Base-by-base conservation (phyloP, 768 basidiomycete species). In the Exidia glandulosa region DNA sequence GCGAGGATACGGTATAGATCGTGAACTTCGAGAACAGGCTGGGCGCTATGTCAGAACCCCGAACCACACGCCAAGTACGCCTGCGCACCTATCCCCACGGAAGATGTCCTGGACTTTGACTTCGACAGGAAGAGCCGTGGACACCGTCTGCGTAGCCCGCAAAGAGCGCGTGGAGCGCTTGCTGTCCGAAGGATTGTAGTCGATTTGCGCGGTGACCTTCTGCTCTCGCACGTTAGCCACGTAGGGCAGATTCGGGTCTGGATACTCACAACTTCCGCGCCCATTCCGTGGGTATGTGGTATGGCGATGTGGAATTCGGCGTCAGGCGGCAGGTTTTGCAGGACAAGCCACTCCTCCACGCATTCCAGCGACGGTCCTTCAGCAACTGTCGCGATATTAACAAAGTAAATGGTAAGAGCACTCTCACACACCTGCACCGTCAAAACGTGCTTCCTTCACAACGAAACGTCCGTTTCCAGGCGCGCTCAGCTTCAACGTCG, bases 91-190 rank as follows among this genome's bases (percentile, higher is more conserved):
- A 59, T 82, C 77, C 30, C 87, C 87, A 25, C 95, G 84, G 77
- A 98, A 97, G 72, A 92, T 94, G 69, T 99, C 96, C 72, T 97
- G 90, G 0, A 98, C 95, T 60, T 94, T 96, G 60, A 97, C 89
- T 2, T 88, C 83, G 48, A 99, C 77, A 0, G 95, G 94, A 3
- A 97, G 76, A 0, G 87, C 79, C 6, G 87, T 84, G 14, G 80
- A 76, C 3, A 94, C 75, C 2, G 77, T 71, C 60, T 81, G 79
- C 13, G 80, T 77, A 32, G 81, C 75, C 37, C 74, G 76, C 30
- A 90, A 70, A 4, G 71, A 79, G 36, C 92, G 80, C 16, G 71
- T 70, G 5, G 54, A 34, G 5, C 55, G 14, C 12, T 31, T 16
- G 12, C 13, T 37, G 54, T 52, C 50, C 19, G 57, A 54, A 0